Evolutionary conservation across 306 rosid genomes (phyloP), one percentile per base, ranked within the genome.

Genomic region (Hippophae rhamnoides): DNA sequence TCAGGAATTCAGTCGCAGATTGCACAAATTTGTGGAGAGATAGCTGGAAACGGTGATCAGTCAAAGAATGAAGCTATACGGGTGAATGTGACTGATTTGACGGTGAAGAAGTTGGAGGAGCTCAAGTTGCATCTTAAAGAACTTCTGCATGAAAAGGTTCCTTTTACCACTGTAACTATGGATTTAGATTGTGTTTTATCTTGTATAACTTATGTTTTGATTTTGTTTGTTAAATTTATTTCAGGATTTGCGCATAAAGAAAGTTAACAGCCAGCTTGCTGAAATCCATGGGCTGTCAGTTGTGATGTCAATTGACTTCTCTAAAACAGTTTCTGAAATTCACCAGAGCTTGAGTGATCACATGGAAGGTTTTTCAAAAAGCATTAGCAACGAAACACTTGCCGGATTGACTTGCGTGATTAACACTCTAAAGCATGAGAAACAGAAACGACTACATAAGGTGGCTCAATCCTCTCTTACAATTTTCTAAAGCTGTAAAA

Each of bases 331-430:
- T 50, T 72, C 72, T 71, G 84, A 77, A 62, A 68, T 87, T 47
- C 94, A 90, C 75, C 87, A 87, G 12, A 90, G 87, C 81, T 68
- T 90, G 79, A 68, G 67, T 6, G 78, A 77, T 76, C 69, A 84
- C 41, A 70, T 74, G 5, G 50, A 72, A 47, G 61, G 74, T 60
- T 69, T 65, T 13, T 68, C 40, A 13, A 80, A 74, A 75, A 83
- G 90, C 81, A 79, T 90, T 62, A 85, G 92, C 76, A 90, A 90
- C 7, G 89, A 83, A 54, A 85, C 96, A 56, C 89, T 87, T 70
- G 96, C 98, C 14, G 64, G 80, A 78, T 78, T 87, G 77, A 79
- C 86, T 2, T 85, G 81, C 55, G 72, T 71, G 53, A 79, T 84
- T 62, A 79, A 72, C 72, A 79, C 84, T 13, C 76, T 90, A 44